These are phyloP conservation scores for Isatis tinctoria DNA, from an alignment of 345 rosid species.

Conservation along the genomic window DNA sequence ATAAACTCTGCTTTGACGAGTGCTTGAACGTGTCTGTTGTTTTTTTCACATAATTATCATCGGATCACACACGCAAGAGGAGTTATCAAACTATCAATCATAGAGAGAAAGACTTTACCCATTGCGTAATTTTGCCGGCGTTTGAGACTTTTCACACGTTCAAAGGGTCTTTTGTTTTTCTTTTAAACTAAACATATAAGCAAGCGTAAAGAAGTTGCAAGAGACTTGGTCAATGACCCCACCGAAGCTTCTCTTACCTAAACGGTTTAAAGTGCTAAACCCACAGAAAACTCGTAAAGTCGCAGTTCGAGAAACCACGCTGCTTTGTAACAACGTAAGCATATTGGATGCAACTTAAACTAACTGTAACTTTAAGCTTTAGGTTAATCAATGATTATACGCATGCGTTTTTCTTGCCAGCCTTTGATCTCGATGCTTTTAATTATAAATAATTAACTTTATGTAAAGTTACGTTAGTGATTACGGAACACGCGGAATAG, in stretches of 20 bases:
- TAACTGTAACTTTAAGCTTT: not conserved
- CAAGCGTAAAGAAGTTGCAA: not conserved
- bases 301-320: not conserved
- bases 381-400: slow-evolving; percentile 1
- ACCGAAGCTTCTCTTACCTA: not conserved
- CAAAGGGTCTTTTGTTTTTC: not conserved
- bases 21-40: not conserved
- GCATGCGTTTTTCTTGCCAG: not conserved
- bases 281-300: not conserved
- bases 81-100: not conserved
- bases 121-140: not conserved
- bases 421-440: not conserved
- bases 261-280: too few species aligned
- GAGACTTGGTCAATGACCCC: slow-evolving; percentile 6
- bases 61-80: not conserved
- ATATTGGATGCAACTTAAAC: not conserved
- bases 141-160: slow-evolving; percentile 10
- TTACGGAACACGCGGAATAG: not conserved
- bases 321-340: not conserved
- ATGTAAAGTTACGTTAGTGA: not conserved
- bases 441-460: not conserved
- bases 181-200: not conserved
- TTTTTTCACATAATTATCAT: not conserved
- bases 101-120: not conserved
- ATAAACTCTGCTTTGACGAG: not conserved